Base-by-base conservation (phyloP, 768 basidiomycete species). In the Rhodotorula toruloides region DNA sequence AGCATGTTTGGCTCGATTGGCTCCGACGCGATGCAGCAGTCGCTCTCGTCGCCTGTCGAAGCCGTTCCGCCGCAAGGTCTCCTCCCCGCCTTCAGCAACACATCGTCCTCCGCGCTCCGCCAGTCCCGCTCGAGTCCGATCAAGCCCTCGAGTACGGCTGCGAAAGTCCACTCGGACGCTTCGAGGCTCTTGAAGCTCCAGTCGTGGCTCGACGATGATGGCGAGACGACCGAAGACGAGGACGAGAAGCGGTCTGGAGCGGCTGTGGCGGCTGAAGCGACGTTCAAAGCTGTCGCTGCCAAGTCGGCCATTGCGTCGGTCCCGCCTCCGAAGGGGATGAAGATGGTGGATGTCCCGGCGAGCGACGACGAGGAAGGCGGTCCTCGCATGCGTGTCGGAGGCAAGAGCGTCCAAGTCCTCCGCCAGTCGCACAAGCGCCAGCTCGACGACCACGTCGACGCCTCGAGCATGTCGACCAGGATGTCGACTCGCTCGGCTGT, bases 181-280 rank as follows among this genome's bases (percentile, higher is more conserved):
- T 21, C 57, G 50, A 54, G 58, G 58, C 37, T 54, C 16, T 36
- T 37, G 9, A 58, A 64, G 43, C 40, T 64, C 14, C 62, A 57
- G 54, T 61, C 62, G 13, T 69, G 68, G 68, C 63, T 69, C 44
- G 68, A 65, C 44, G 54, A 63, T 17, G 62, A 61, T 59, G 67
- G 64, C 9, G 34, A 22, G 5, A 54, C 37, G 6, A 22, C 53
- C 25, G 61, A 61, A 22, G 61, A 61, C 55, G 68, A 69, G 22
- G 62, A 57, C 16, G 65, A 65, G 31, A 55, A 52, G 10, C 55
- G 65, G 37, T n/a, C 29, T 1, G 14, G 14, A 0, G 36, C 17
- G 16, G 47, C 32, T 7, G 32, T 21, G 40, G 22, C 40, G 17
- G 43, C 46, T 4, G 25, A 2, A 17, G 32, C 37, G 58, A 39